Evolutionary conservation across 2,329 filamentous ascomycete genomes (phyloP).

Genomic region (Daldinia sp.): DNA sequence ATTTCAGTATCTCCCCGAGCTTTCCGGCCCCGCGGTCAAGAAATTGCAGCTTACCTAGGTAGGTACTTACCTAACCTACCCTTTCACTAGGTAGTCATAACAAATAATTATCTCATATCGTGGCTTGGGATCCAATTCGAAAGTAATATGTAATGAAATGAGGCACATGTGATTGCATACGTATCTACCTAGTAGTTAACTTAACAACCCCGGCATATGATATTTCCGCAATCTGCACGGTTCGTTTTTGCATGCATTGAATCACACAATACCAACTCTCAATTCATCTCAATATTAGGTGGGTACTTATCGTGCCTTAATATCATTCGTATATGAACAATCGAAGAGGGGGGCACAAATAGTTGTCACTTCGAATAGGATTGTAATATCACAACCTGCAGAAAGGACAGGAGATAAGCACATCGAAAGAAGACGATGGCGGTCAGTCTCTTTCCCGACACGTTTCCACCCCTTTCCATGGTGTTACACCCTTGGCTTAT

Average conservation of each 20-base stretch:
- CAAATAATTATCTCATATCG: background rate
- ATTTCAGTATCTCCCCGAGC: slow-evolving; percentile 22
- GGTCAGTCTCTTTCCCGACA: slow-evolving; percentile 22
- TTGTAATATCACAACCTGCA: background rate
- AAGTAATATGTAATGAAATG: too few relatives aligned
- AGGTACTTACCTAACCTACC: slow-evolving; percentile 1
- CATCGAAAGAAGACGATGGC: background rate
- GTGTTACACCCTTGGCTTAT: slow-evolving; percentile 27
- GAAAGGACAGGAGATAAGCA: slow-evolving; percentile 7
- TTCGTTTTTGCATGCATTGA: background rate
- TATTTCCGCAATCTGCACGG: background rate
- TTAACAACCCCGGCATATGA: background rate
- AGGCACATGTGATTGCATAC: background rate
- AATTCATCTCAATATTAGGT: background rate
- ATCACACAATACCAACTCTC: background rate
- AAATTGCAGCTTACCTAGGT: slow-evolving; percentile 1
- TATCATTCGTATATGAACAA: background rate
- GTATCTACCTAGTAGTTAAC: background rate
- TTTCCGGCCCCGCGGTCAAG: slow-evolving; percentile 22
- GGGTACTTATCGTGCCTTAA: background rate
- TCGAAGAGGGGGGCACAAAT: background rate
- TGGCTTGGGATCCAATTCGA: background rate
- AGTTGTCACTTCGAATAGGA: background rate
- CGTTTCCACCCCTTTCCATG: slow-evolving; percentile 30
- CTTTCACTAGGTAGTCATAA: background rate